Evolutionary conservation across 768 basidiomycete genomes (phyloP), one percentile per base, ranked within the genome.

Genomic region (Phaeotremella fagi): DNA sequence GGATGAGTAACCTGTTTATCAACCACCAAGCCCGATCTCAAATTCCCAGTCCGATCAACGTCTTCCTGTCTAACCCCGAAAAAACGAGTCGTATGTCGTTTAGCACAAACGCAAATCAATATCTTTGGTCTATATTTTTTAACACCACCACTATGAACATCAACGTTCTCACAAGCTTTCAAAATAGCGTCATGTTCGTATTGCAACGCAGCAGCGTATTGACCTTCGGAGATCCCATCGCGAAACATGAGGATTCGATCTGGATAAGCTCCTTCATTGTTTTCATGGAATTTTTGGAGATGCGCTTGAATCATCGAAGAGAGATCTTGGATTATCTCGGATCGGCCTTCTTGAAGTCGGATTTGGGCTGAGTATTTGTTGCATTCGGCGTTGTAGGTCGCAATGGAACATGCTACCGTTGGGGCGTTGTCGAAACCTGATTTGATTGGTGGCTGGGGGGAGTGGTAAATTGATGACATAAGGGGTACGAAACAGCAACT

Each of bases 341-440:
- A 54, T 38, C 73, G 61, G 11, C 70, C 74, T 44, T 60, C 58
- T 59, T 75, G 74, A 3, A 74, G 61, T 28, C 70, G 60, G 47
- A 72, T 66, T 27, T 68, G 62, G 14, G 66, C 60, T 9, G 61
- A 64, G 47, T 64, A 72, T 3, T 49, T 33, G 33, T 62, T 52
- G 50, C 64, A 66, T 23, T 63, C 65, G 5, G 64, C 65, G 33
- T 70, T 68, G 45, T 52, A 66, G 9, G 74, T 71, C n/a, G 74
- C 74, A 52, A 75, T 72, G 29, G 73, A 66, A 52, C 69, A 71
- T 15, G 72, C 74, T 20, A 75, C 72, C 3, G 72, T 66, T 3
- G 74, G 72, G 4, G 56, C 59, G 22, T 49, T 41, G 45, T 60
- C 65, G 23, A 60, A 63, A 5, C 63, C 67, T 24, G 66, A 51